These are phyloP conservation scores for Mycocentrospora acerina DNA, from an alignment of 2,329 filamentous ascomycete species.

Conservation along the genomic window DNA sequence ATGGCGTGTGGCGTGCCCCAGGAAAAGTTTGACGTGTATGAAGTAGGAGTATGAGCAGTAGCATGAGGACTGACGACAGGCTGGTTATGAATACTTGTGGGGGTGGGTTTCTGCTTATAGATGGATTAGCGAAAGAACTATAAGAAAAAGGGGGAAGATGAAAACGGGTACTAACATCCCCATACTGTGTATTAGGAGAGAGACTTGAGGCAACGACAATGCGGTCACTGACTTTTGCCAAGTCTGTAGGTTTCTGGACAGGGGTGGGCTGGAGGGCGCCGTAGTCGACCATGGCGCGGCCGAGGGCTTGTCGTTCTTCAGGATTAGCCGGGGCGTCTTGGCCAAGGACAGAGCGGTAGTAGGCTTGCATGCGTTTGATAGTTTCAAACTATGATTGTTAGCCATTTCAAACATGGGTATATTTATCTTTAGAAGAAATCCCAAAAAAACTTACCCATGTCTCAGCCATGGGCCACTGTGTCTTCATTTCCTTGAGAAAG, in stretches of 20 bases:
- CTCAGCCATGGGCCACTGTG: constrained; percentile 45
- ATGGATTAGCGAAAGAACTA: constrained; percentile 2
- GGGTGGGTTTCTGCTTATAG: constrained; percentile 10
- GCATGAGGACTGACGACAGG: constrained; percentile 19
- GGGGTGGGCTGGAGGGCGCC: constrained; percentile 43
- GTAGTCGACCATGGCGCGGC: constrained; percentile 45
- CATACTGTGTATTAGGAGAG: constrained; percentile 4
- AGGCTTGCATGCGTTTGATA: constrained; percentile 46
- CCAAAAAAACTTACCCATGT: constrained; percentile 39
- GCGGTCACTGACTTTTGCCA: constrained; percentile 14
- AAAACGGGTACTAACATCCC: constrained; percentile 1
- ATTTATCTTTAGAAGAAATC: fast-evolving
- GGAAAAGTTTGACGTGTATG: constrained; percentile 17
- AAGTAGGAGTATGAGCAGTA: constrained; percentile 27
- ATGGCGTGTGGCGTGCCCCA: constrained; percentile 28
- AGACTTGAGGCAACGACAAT: constrained; percentile 12
- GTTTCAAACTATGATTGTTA: constrained; percentile 38
- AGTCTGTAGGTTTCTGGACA: constrained; percentile 37
- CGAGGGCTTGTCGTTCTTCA: constrained; percentile 40
- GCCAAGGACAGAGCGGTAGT: constrained; percentile 39
- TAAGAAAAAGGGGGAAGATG: no score
- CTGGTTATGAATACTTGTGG: constrained; percentile 1
- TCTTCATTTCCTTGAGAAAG: constrained; percentile 45
- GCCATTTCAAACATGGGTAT: no score
- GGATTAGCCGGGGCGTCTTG: constrained; percentile 39